Percentiles rank a stretch among this genome's conserved stretches.
Conservation (phyloP, 2,329 filamentous ascomycete genomes). For the Pezicula radicicola region DNA sequence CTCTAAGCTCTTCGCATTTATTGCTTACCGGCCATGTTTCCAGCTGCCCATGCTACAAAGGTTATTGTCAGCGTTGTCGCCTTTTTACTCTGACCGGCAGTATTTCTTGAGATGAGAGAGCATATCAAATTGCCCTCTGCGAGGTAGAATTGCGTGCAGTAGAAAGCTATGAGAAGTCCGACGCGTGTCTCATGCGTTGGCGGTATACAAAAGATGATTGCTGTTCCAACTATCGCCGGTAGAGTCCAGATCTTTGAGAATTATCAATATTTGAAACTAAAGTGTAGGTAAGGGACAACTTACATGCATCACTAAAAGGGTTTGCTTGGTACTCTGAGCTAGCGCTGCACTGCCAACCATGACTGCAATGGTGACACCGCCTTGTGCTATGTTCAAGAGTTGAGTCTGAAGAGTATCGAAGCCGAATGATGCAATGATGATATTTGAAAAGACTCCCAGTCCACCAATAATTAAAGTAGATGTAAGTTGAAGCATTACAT, state of each 20-base stretch:
- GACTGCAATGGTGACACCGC: constrained; percentile 21
- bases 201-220: constrained; percentile 18
- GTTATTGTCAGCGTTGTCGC: constrained; percentile 49
- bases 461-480: constrained; percentile 31
- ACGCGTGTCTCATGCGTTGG: constrained; percentile 16
- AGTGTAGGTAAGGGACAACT: background rate
- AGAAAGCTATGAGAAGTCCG: constrained; percentile 25
- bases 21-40: constrained; percentile 50
- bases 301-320: constrained; percentile 19
- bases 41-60: constrained; percentile 54
- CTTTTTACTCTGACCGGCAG: constrained; percentile 47
- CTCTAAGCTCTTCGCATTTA: background rate
- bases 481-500: constrained; percentile 20
- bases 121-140: constrained; percentile 27
- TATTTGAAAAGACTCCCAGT: constrained; percentile 32
- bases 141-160: constrained; percentile 25
- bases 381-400: constrained; percentile 27
- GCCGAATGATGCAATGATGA: constrained; percentile 27
- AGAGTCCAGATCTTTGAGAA: too few species aligned
- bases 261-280: too few species aligned
- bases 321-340: constrained; percentile 16
- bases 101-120: constrained; percentile 51
- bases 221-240: constrained; percentile 12
- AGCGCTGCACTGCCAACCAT: constrained; percentile 23
- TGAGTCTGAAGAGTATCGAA: constrained; percentile 25